These are phyloP conservation scores for Cryptococcus amylolentus DNA, from an alignment of 1,284 basidiomycete species.

Conservation along the genomic window DNA sequence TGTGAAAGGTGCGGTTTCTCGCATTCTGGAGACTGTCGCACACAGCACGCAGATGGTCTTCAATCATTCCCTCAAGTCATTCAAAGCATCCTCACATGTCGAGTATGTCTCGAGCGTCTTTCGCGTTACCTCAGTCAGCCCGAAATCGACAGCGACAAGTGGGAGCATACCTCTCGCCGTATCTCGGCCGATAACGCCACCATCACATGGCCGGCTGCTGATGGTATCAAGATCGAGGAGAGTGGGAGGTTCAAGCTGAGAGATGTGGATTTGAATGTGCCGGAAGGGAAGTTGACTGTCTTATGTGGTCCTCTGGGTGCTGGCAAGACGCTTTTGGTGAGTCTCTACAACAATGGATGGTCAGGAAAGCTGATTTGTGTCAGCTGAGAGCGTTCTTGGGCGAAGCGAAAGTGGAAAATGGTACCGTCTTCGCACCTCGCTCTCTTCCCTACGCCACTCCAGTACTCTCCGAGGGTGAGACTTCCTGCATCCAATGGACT, in stretches of 20 bases:
- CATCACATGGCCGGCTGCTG: constrained; percentile 36
- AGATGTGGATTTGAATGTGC: constrained; percentile 33
- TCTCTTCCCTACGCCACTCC: constrained; percentile 30
- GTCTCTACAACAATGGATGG: constrained; percentile 2
- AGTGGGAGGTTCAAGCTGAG: constrained; percentile 23
- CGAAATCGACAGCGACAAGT: constrained; percentile 26
- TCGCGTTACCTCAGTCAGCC: constrained; percentile 34
- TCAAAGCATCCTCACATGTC: constrained; percentile 31
- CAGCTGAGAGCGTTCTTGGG: constrained; percentile 45
- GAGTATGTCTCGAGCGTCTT: constrained; percentile 41
- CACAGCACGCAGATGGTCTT: constrained; percentile 20
- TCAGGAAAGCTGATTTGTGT: constrained; percentile 1
- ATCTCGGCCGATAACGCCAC: constrained; percentile 33
- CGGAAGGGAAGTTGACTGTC: constrained; percentile 36
- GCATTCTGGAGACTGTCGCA: neutral
- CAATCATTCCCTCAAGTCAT: constrained; percentile 30
- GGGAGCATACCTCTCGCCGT: constrained; percentile 8
- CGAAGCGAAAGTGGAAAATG: constrained; percentile 32
- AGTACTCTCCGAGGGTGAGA: constrained; percentile 13
- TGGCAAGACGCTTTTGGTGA: constrained; percentile 46
- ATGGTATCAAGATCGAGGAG: constrained; percentile 1
- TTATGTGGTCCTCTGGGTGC: constrained; percentile 46
- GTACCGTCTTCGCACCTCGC: constrained; percentile 27
- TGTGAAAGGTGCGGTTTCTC: constrained; percentile 24
- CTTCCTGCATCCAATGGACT: constrained; percentile 16